Evolutionary conservation across 768 basidiomycete genomes (phyloP), one percentile per base, ranked within the genome.

Genomic region (Hygrocybe coccinea): DNA sequence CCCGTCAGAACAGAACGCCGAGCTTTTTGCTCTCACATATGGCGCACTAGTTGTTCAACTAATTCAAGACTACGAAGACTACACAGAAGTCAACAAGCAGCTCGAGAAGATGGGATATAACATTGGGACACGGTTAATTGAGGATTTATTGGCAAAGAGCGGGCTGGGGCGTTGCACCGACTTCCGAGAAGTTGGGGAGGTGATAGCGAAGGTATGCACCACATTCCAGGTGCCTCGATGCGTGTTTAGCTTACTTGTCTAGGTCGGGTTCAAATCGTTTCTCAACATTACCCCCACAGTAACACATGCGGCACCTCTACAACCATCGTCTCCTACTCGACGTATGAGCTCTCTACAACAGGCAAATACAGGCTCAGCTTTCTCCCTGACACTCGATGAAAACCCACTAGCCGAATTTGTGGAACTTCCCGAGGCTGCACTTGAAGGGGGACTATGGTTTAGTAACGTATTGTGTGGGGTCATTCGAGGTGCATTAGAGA

Each of bases 51-150:
- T 99, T 47, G 93, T 98, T 34, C 97, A 99, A 74, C 82, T 99
- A 58, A 94, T 98, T 59, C 97, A 98, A 67, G 97, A 99, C 71
- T 98, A 97, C 65, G 97, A 99, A 66, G 95, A 99, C 75, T 98
- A 97, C 67, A 80, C 80, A 12, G 92, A 95, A 68, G 90, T 92
- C 59, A 92, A 92, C 71, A 95, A 91, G 69, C 95, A 99, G 69
- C 85, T 99, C 2, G 95, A 99, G 64, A 95, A 94, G 75, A 98
- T 97, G 95, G 97, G 97, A 3, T 97, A 97, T 72, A 97, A 95
- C 67, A 98, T 99, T 56, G 97, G 97, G 24, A 95, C 87, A 21
- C 79, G 97, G 37, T 74, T 99, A 52, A 97, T 99, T 55, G 97
- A 99, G 67, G 97, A 99, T 67, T 97, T 99, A 65, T 79, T 99